Percentiles rank a stretch among this genome's conserved stretches.
phyloP scores from a whole-genome alignment of 164 flowering plant species.

The Warburgia ugandensis region DNA sequence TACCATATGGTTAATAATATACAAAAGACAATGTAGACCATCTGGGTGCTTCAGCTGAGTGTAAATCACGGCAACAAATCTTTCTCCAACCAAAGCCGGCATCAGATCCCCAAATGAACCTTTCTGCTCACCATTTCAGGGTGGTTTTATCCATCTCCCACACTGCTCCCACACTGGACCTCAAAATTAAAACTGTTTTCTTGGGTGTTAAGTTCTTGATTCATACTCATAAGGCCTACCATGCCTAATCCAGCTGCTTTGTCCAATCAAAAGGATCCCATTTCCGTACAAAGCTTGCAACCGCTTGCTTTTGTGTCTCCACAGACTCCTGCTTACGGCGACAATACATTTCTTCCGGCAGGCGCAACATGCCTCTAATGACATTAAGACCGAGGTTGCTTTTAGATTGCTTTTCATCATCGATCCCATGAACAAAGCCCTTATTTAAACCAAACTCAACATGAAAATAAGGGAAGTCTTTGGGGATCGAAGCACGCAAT shows the following conservation, averaged over 20 bases:
- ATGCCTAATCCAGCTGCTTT: slow-evolving; percentile 43
- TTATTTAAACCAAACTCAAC: slow-evolving; percentile 82
- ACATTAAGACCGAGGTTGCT: slow-evolving; percentile 74
- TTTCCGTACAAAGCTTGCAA: slow-evolving; percentile 41
- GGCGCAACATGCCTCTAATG: slow-evolving; percentile 66
- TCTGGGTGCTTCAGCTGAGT: no score
- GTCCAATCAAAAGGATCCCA: slow-evolving; percentile 96
- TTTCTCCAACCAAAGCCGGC: no score
- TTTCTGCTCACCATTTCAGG: no score
- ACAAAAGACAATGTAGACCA: no score
- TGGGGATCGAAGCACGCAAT: slow-evolving; percentile 74
- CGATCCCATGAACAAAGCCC: slow-evolving; percentile 91
- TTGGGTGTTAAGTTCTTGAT: no score
- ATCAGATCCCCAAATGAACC: no score
- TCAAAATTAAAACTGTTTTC: no score
- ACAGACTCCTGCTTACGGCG: slow-evolving; percentile 50
- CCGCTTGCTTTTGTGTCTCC: slow-evolving; percentile 65
- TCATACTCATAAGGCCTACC: no score
- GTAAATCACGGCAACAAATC: no score
- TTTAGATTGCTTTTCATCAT: slow-evolving; percentile 66
- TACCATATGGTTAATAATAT: no score
- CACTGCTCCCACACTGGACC: no score
- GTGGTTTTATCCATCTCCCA: no score
- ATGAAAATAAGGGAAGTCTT: slow-evolving; percentile 85
- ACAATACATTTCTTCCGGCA: slow-evolving; percentile 80